These are phyloP conservation scores for Aspergillus thermomutatus DNA, from an alignment of 2,329 filamentous ascomycete species.

Conservation along the genomic window DNA sequence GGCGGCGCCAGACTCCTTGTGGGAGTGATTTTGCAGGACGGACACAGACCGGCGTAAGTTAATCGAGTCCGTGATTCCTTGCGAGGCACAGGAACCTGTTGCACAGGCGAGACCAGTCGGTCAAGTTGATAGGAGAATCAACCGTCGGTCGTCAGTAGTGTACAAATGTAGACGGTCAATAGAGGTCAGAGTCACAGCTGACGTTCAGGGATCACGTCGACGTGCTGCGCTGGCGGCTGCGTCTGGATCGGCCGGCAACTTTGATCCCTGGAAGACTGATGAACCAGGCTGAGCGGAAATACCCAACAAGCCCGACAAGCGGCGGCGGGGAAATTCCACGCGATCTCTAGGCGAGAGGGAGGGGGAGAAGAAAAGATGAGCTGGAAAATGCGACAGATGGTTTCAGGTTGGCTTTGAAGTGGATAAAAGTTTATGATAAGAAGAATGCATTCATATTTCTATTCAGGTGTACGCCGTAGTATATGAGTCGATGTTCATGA, in stretches of 20 bases:
- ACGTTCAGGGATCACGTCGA: conserved; percentile 16
- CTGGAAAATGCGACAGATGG: conserved; percentile 9
- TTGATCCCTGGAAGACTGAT: conserved; percentile 19
- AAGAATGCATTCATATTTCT: not conserved
- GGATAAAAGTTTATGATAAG: not conserved
- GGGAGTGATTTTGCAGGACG: conserved; percentile 2
- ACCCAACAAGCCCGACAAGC: conserved; percentile 19
- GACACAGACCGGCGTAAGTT: conserved; percentile 4
- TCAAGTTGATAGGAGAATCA: conserved; percentile 15
- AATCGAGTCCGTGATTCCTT: conserved; percentile 15
- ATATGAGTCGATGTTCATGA: not conserved
- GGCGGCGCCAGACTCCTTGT: conserved; percentile 13
- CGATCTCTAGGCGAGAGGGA: conserved; percentile 3
- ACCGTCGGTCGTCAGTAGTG: conserved; percentile 14
- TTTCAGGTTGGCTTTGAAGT: conserved; percentile 9
- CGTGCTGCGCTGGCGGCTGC: conserved; percentile 20
- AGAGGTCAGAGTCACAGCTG: conserved; percentile 12
- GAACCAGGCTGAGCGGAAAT: conserved; percentile 16
- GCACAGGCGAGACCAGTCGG: conserved; percentile 17
- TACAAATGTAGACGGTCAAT: conserved; percentile 14
- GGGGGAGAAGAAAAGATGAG: conserved; percentile 1
- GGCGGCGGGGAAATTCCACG: conserved; percentile 11
- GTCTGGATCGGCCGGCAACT: conserved; percentile 25
- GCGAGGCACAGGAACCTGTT: conserved; percentile 10
- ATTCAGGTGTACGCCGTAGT: not conserved